Conservation (phyloP, 129 eudicot genomes). For the Flaveria robusta region DNA sequence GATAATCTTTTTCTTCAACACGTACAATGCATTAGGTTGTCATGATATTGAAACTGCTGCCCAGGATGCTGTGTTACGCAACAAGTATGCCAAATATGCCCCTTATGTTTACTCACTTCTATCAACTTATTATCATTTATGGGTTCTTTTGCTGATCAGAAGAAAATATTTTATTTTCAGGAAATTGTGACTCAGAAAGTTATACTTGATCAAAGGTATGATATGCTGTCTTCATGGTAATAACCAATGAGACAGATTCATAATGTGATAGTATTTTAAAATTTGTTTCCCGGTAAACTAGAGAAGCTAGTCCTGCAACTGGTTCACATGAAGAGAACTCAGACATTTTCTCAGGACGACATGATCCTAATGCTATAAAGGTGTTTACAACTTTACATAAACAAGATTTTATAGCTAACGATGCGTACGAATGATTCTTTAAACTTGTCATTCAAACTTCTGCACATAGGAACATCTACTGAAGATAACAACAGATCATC, state of each 20-base stretch:
- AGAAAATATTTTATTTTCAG: conserved; percentile 41
- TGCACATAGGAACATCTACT: conserved; percentile 74
- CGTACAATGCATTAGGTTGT: conserved; percentile 21
- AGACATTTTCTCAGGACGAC: conserved; percentile 72
- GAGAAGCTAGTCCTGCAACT: conserved; percentile 68
- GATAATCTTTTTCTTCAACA: conserved; percentile 8
- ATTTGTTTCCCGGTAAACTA: conserved; percentile 26
- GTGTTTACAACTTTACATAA: conserved; percentile 33
- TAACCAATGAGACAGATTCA: conserved; percentile 6
- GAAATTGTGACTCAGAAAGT: conserved; percentile 73
- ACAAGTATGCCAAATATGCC: conserved; percentile 53
- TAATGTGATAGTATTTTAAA: conserved; percentile 12
- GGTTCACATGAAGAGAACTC: conserved; percentile 58
- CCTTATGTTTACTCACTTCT: conserved; percentile 5
- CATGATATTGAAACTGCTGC: conserved; percentile 79
- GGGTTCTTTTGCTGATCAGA: conserved; percentile 18
- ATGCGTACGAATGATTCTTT: conserved; percentile 7
- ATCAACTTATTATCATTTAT: background rate
- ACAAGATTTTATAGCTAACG: conserved; percentile 11
- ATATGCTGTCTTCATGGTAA: conserved; percentile 11
- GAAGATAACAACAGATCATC: conserved; percentile 77
- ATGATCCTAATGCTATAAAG: conserved; percentile 87
- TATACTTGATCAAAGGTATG: conserved; percentile 84
- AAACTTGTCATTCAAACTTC: conserved; percentile 21
- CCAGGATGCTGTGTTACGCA: conserved; percentile 80